Evolutionary conservation across 352 stramenopile genomes (phyloP), one percentile per base, ranked within the genome.

Genomic region (Thalassiosira exigua): DNA sequence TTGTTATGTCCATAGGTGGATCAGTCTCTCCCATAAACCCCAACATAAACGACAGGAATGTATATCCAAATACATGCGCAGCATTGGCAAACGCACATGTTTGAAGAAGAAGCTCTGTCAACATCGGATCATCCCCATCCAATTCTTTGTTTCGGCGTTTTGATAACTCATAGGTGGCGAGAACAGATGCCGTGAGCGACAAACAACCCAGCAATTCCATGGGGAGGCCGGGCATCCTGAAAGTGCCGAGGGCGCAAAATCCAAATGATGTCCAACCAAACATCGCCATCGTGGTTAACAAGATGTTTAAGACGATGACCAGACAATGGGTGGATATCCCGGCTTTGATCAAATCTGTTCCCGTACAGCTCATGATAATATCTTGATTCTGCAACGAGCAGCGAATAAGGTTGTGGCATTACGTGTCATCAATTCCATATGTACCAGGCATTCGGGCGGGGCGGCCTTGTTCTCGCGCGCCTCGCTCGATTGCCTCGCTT

Each of bases 181-280:
- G n/a, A 5, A 26, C 52, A 61, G 52, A 61, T 26, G 52, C 12
- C n/a, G 52, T 32, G 3, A 61, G 24, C 4, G 52, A 61, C 26
- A 61, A 39, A 24, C 17, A 61, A 26, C 17, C 26, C 3, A 30
- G 26, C 17, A 61, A 33, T 61, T 61, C 52, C 17, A 26, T 61
- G 29, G 52, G 52, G 36, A 61, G 7, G 19, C 19, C n/a, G n/a
- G n/a, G n/a, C n/a, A n/a, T n/a, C n/a, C n/a, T n/a, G n/a, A n/a
- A n/a, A 3, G 11, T 26, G n/a, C 36, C 52, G 4, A 61, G 14
- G 22, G 36, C 52, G n/a, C 52, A 61, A 39, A 61, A 61, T 61
- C 52, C 52, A 26, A 7, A 17, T 19, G 52, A n/a, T 39, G 52
- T 32, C 52, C 52, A 61, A 26, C 52, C 4, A 7, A 61, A 26